Evolutionary conservation across 768 basidiomycete species (phyloP).

Genomic region (Tulasnella calospora): DNA sequence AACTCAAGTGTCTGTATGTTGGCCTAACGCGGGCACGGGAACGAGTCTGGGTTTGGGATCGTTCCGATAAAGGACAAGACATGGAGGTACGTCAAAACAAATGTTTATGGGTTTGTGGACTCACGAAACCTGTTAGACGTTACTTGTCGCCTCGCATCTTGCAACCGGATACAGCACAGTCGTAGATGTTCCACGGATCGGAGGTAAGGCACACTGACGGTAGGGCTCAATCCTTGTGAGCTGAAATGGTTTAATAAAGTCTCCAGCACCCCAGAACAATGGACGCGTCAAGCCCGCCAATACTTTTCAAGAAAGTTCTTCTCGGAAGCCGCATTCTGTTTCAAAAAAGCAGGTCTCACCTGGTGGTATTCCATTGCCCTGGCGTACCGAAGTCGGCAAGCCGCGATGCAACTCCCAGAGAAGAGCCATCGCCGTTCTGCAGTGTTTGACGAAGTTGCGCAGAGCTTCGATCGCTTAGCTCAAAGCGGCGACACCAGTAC

Average conservation of each 20-base stretch:
- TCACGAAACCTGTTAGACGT: neutral
- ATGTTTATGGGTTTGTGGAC: neutral
- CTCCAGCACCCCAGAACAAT: neutral
- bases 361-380: neutral
- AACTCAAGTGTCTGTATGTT: constrained; percentile 28
- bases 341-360: constrained; percentile 11
- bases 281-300: neutral
- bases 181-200: neutral
- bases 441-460: neutral
- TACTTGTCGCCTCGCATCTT: neutral
- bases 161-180: neutral
- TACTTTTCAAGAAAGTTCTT: constrained; percentile 8
- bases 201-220: neutral
- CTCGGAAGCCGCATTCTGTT: neutral
- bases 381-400: constrained; percentile 17
- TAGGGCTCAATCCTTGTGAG: neutral
- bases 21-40: constrained; percentile 23
- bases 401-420: neutral
- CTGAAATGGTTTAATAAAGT: too few species aligned
- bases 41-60: constrained; percentile 27
- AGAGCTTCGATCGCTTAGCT: neutral
- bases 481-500: neutral
- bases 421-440: too few species aligned
- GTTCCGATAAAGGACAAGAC: neutral
- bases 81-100: constrained; percentile 3